These are phyloP conservation scores for Corymbia maculata DNA, from an alignment of 345 rosid genomes.

Conservation along the genomic window DNA sequence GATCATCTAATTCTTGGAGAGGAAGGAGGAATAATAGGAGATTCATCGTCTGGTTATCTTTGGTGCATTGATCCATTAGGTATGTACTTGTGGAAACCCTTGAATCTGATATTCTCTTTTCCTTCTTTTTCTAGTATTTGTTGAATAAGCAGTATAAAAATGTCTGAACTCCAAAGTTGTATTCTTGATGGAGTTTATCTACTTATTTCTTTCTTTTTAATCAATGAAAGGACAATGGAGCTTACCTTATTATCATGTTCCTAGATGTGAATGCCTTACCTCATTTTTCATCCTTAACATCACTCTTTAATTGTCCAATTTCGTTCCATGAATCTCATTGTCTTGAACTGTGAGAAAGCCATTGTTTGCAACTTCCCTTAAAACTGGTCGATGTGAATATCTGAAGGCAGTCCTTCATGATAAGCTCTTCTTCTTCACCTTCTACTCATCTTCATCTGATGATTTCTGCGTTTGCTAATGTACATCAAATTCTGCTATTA, in stretches of 20 bases:
- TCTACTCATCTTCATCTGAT: not conserved
- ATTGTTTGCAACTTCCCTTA: not conserved
- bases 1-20: constrained; percentile 96
- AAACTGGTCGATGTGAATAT: not conserved
- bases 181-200: not conserved
- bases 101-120: not conserved
- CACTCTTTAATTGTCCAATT: not conserved
- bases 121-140: not conserved
- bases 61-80: constrained; percentile 99
- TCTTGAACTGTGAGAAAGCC: not conserved
- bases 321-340: not conserved
- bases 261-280: not conserved
- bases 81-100: constrained; percentile 12
- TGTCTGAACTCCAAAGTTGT: not conserved
- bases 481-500: not conserved
- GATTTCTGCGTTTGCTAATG: not conserved
- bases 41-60: constrained; percentile 75
- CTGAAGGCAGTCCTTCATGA: not conserved
- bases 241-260: not conserved
- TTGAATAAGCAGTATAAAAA: not conserved
- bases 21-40: constrained; percentile 87
- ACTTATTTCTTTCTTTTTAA: not conserved
- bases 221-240: not conserved
- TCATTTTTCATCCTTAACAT: not conserved
- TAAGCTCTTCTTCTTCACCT: not conserved